Conservation (phyloP, 495 filamentous ascomycete species). For the Annulohypoxylon moriforme region DNA sequence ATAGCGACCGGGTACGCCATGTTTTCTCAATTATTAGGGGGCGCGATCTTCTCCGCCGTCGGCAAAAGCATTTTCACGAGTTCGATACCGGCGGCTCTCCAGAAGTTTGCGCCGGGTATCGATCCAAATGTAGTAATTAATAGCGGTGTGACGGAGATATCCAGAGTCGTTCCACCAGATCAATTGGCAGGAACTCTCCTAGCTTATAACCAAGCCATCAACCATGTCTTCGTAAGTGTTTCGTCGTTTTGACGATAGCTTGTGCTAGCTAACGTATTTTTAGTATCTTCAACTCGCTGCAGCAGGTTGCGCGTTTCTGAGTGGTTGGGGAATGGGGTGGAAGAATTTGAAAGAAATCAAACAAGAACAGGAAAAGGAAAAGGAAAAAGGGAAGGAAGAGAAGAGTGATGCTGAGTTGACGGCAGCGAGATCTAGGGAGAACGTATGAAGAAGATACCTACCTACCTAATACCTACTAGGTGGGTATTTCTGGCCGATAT, state of each 20-base stretch:
- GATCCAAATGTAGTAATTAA: slow-evolving; percentile 33
- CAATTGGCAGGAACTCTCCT: slow-evolving; percentile 26
- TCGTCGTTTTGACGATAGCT: neutral
- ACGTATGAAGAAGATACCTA: neutral
- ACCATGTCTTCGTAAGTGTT: slow-evolving; percentile 32
- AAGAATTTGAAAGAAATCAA: slow-evolving; percentile 35
- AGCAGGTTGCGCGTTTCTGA: slow-evolving; percentile 31
- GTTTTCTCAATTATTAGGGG: slow-evolving; percentile 64
- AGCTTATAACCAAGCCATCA: slow-evolving; percentile 36
- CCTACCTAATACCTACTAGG: too few relatives aligned
- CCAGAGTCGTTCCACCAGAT: slow-evolving; percentile 23
- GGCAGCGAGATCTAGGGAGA: neutral
- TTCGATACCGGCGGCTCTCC: slow-evolving; percentile 26
- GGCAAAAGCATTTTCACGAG: slow-evolving; percentile 64
- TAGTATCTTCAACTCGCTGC: slow-evolving; percentile 41
- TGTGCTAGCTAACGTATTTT: neutral
- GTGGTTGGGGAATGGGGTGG: slow-evolving; percentile 41
- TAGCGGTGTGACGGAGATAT: slow-evolving; percentile 38
- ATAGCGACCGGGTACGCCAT: slow-evolving; percentile 63
- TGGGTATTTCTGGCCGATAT: too few relatives aligned
- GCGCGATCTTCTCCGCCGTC: slow-evolving; percentile 60
- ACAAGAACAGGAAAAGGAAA: slow-evolving; percentile 20
- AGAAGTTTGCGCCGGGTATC: slow-evolving; percentile 30
- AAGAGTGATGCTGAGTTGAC: neutral
- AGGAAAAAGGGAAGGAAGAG: slow-evolving; percentile 15